Percentiles rank a stretch among this genome's conserved stretches.
phyloP scores from a whole-genome alignment of 164 flowering plant species.

The Sedum album region DNA sequence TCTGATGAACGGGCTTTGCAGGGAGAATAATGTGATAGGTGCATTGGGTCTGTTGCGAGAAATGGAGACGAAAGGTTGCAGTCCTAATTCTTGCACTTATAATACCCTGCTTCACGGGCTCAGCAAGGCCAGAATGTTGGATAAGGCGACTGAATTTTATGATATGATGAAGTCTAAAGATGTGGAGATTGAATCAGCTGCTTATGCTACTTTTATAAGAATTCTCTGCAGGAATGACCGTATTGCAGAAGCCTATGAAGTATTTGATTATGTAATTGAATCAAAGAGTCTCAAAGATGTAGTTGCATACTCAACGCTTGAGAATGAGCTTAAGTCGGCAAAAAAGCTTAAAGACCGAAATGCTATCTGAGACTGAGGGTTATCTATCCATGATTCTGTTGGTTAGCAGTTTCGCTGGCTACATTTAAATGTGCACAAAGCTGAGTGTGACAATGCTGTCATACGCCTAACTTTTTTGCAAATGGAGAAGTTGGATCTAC shows the following conservation, averaged over 20 bases:
- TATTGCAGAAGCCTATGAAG: slow-evolving; percentile 73
- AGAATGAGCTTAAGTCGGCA: slow-evolving; percentile 41
- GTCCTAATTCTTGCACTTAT: slow-evolving; percentile 70
- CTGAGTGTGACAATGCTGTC: not conserved
- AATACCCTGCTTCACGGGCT: slow-evolving; percentile 80
- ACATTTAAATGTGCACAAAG: not conserved
- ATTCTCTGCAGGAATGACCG: slow-evolving; percentile 54
- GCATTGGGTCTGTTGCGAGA: slow-evolving; percentile 56
- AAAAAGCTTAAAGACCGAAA: slow-evolving; percentile 35
- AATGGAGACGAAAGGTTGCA: slow-evolving; percentile 73
- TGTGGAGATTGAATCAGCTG: slow-evolving; percentile 60
- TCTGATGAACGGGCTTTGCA: slow-evolving; percentile 91
- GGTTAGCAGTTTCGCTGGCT: not conserved
- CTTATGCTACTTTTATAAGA: slow-evolving; percentile 72
- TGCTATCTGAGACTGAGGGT: slow-evolving; percentile 15
- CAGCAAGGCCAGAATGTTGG: slow-evolving; percentile 61
- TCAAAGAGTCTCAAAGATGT: slow-evolving; percentile 60
- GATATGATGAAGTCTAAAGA: slow-evolving; percentile 44
- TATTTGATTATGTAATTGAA: slow-evolving; percentile 58
- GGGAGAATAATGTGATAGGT: slow-evolving; percentile 60
- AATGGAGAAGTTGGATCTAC: not conserved
- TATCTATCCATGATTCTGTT: not conserved
- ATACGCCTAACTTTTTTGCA: not conserved
- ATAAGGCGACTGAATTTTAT: slow-evolving; percentile 53
- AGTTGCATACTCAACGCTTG: slow-evolving; percentile 46